phyloP scores from a whole-genome alignment of 257 asterid species.

The Eustoma russellianum region DNA sequence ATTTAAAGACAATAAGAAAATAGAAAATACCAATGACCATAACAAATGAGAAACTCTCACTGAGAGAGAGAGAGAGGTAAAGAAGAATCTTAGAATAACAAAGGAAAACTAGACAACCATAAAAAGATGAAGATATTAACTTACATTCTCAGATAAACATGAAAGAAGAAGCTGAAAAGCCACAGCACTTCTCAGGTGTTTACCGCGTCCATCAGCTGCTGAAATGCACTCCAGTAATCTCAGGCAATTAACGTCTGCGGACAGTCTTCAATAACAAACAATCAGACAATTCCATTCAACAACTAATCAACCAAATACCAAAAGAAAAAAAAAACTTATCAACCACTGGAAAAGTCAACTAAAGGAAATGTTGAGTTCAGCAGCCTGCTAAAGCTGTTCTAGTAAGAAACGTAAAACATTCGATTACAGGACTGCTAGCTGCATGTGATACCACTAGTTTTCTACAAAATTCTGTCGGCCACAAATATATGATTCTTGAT shows the following conservation, averaged over 20 bases:
- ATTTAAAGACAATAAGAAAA: not conserved
- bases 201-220: constrained; percentile 51
- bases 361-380: too few species aligned
- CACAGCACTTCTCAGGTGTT: constrained; percentile 67
- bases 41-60: not conserved
- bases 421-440: too few species aligned
- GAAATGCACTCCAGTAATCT: constrained; percentile 60
- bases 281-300: too few species aligned
- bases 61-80: not conserved
- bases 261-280: constrained; percentile 38
- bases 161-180: constrained; percentile 62
- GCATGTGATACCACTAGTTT: too few species aligned
- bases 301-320: too few species aligned
- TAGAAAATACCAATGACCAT: not conserved
- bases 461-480: too few species aligned
- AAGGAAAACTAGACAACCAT: not conserved
- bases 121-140: not conserved
- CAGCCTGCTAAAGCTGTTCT: too few species aligned
- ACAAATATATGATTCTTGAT: too few species aligned
- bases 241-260: constrained; percentile 66
- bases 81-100: not conserved
- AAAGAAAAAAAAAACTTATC: too few species aligned
- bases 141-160: constrained; percentile 54
- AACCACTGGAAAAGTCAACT: too few species aligned
- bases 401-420: too few species aligned